Base-by-base conservation (phyloP, 345 rosid genomes). In the Syzygium oleosum region DNA sequence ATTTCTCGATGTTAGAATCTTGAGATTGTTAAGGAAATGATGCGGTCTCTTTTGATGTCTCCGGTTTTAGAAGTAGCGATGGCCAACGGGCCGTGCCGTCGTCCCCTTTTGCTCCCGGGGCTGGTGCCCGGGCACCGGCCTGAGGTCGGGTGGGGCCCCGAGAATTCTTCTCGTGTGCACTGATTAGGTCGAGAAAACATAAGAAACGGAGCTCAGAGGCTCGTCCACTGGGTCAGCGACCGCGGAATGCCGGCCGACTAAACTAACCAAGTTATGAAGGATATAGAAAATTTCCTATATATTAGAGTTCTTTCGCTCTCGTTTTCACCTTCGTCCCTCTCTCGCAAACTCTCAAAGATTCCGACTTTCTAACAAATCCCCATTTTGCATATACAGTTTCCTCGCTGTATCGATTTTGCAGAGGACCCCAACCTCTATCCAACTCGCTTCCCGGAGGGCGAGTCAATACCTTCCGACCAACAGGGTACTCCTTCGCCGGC, bases 391-490 rank as follows among this genome's bases (percentile, higher is more conserved):
- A 7, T 29, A 29, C 0, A 1, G 5, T 3, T 63, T 2, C 1
- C 38, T 3, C 9, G 3, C 34, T 29, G 15, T 7, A 63, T 63
- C 77, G 34, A 7, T 31, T 63, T 63, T 63, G 10, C 2, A 31
- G 10, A 16, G 1, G 79, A 31, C 23, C 3, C 6, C 43, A 29
- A 27, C 8, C 34, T 61, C 16, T 61, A 0, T 13, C 31, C 68
- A 12, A 61, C 31, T 61, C 34, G 9, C 34, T 61, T 61, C 17
- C 68, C 34, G 27, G 29, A 61, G 1, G 13, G 0, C 17, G 16
- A 27, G 34, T 6, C 17, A 0, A n/a, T 61, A 61, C 2, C 0
- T 61, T 61, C 8, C 1, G 17, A 16, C 34, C 12, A 3, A 61
- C 34, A 13, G 27, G 31, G 34, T 3, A 61, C 34, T 61, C 27